Base-by-base conservation (phyloP, 2,329 filamentous ascomycete species). In the Penicillium sp. region DNA sequence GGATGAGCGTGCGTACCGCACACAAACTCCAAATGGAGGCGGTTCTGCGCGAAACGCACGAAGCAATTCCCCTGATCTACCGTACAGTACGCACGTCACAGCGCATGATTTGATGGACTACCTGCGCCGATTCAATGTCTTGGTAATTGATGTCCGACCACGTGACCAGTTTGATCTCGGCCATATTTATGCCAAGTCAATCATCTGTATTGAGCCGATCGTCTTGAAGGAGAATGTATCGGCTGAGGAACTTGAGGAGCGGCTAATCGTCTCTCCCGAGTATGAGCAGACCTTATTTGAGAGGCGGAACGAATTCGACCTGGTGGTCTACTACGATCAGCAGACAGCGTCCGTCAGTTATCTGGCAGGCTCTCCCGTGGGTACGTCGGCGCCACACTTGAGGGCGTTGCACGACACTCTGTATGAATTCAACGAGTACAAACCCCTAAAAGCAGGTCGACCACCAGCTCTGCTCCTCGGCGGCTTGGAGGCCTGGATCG, bases 261-360 rank as follows among this genome's bases (percentile, higher is more conserved):
- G 72, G 11, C 61, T 77, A 12, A 65, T 77, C 9, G 63, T 75
- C 37, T 74, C 73, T 9, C 73, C 73, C 3, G 71, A 75, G 40
- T 59, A 65, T 41, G 93, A 98, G 65, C 83, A 86, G 56, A 71
- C 76, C 1, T 74, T 88, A 29, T 95, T 95, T 59, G 82, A 81
- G 47, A 79, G 85, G 46, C 73, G 82, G 11, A 79, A 90, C 54
- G 77, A 85, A 47, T 95, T 86, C 59, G 90, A 97, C 56, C 71
- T 96, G 37, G 80, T 98, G 9, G 87, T 98, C 0, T 93, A 94
- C 60, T 95, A 97, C 65, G 90, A 98, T 66, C 80, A 91, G 55
- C 69, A 66, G 11, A 83, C 80, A 52, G 77, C 65, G 76, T 87
- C 61, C 49, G 78, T 68, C 56, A 73, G 54, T 59, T 94, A 78